Evolutionary conservation across 345 rosid genomes (phyloP).

Genomic region (Syzygium aqueum): DNA sequence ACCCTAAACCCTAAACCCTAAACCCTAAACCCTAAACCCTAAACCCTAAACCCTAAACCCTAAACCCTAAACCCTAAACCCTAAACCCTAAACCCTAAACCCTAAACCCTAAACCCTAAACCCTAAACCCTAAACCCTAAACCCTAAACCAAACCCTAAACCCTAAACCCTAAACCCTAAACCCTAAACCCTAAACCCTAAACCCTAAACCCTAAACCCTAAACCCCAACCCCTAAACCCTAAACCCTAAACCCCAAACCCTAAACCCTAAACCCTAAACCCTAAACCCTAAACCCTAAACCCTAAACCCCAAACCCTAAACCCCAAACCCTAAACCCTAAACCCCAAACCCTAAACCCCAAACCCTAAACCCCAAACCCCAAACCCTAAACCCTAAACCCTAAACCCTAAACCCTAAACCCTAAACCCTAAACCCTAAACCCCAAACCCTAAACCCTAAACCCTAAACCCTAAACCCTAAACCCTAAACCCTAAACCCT

Average conservation of each 20-base stretch:
- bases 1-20: no score
- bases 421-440: no score
- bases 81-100: background rate
- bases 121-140: background rate
- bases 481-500: no score
- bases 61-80: background rate
- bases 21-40: background rate
- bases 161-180: background rate
- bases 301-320: no score
- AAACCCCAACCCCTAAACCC: background rate
- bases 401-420: no score
- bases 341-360: background rate
- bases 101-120: background rate
- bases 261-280: no score
- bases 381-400: no score
- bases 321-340: slow-evolving; percentile 6
- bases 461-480: no score
- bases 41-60: background rate
- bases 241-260: no score
- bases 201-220: slow-evolving; percentile 1
- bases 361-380: no score
- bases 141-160: background rate
- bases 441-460: no score
- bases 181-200: background rate
- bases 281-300: no score